Base-by-base conservation (phyloP, 768 basidiomycete species). In the Tulasnella sp. region DNA sequence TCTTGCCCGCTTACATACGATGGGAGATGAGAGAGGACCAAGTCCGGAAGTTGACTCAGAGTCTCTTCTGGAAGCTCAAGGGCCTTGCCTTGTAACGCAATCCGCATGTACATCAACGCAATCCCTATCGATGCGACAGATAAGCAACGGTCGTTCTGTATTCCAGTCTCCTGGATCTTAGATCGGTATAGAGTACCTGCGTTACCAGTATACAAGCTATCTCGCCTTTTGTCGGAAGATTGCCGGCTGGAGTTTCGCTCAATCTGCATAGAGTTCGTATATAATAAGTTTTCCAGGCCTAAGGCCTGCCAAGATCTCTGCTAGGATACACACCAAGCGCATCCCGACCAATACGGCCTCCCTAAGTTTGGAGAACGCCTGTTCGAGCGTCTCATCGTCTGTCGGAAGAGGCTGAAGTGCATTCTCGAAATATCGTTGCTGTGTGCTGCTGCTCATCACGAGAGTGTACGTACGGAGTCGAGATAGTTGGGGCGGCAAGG, bases 21-120 rank as follows among this genome's bases (percentile, higher is more conserved):
- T 26, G 71, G 37, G 42, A 78, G 70, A n/a, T 78, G 73, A 13
- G 77, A 61, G 26, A 40, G 71, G 39, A 51, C 72, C 10, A 32
- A 20, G 35, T 35, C 70, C 7, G 55, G 77, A 20, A 78, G 20
- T 18, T 39, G 67, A 35, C 39, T 61, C 51, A 55, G 23, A 37
- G 40, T 51, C 51, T 78, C 77, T 11, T 73, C 46, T 16, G 77
- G 69, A 1, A 78, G 46, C 26, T 51, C 73, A 29, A 73, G 51
- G 1, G 77, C 71, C 4, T 74, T 39, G n/a, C 44, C 73, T 39
- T 78, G 71, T 32, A 44, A n/a, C 39, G 55, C 70, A 26, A 78
- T 40, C 16, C 77, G 77, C 48, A 78, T 72, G 51, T 78, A 78
- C 70, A 73, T 78, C 40, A 78, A 74, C 26, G 77, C 77, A 42